These are phyloP conservation scores for Dujonia santamariae DNA, from an alignment of 1,139 yeast species.

Conservation along the genomic window DNA sequence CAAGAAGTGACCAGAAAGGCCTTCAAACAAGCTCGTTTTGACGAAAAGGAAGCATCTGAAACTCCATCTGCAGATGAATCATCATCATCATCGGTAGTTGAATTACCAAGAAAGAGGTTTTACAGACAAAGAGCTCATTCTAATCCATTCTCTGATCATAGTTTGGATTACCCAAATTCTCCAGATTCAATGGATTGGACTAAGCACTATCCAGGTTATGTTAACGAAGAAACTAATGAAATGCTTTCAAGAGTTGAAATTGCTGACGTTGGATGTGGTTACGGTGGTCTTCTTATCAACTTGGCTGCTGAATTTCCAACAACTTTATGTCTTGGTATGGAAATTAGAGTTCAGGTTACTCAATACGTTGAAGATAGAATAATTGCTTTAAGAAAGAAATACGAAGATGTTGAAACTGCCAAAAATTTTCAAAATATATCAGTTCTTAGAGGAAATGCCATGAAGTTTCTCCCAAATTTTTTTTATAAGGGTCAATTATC, in stretches of 20 bases:
- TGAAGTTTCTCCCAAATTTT: slow-evolving; percentile 95
- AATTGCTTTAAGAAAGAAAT: slow-evolving; percentile 72
- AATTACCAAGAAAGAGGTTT: slow-evolving; percentile 76
- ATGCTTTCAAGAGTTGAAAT: slow-evolving; percentile 67
- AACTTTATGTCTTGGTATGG: slow-evolving; percentile 85
- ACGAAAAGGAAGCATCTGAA: slow-evolving; percentile 13
- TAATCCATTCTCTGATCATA: slow-evolving; percentile 94
- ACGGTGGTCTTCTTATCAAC: slow-evolving; percentile 85
- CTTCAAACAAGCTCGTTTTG: slow-evolving; percentile 30
- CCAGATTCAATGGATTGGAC: slow-evolving; percentile 91
- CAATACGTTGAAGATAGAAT: slow-evolving; percentile 95
- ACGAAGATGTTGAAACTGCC: slow-evolving; percentile 25
- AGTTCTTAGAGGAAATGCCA: slow-evolving; percentile 91
- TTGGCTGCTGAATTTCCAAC: slow-evolving; percentile 77
- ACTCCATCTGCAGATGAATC: slow-evolving; percentile 11
- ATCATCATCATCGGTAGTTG: slow-evolving; percentile 16
- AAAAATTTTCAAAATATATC: slow-evolving; percentile 72
- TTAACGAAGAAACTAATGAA: slow-evolving; percentile 37
- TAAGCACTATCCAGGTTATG: slow-evolving; percentile 61
- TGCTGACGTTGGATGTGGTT: slow-evolving; percentile 98
- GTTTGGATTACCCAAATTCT: slow-evolving; percentile 76
- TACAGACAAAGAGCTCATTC: slow-evolving; percentile 98
- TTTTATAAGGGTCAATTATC: slow-evolving; percentile 76
- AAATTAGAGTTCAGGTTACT: slow-evolving; percentile 95
- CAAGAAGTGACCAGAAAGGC: slow-evolving; percentile 34